Conservation (phyloP, 192 early-diverging fungal genomes). For the Coemansia sp. region DNA sequence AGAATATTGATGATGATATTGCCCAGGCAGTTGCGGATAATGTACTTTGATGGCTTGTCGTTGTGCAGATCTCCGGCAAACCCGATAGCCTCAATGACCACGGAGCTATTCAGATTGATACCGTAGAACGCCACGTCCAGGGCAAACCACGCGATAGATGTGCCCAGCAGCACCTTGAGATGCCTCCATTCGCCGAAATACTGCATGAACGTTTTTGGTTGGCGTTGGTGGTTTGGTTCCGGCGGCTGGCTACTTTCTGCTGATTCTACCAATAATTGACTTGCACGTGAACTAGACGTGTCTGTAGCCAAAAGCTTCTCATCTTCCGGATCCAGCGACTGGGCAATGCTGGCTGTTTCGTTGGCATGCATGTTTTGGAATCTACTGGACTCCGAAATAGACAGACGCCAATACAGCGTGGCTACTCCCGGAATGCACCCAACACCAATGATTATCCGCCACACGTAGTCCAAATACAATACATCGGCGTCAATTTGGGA, state of each 20-base stretch:
- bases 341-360: slow-evolving; percentile 27
- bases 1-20: slow-evolving; percentile 87
- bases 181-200: slow-evolving; percentile 58
- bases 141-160: slow-evolving; percentile 73
- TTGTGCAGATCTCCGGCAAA: slow-evolving; percentile 50
- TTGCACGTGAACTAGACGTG: slow-evolving; percentile 7
- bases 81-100: slow-evolving; percentile 70
- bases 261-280: not conserved
- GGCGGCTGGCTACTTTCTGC: not conserved
- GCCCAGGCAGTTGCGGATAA: slow-evolving; percentile 74
- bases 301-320: slow-evolving; percentile 37
- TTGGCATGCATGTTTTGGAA: slow-evolving; percentile 46
- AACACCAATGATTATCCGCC: slow-evolving; percentile 85
- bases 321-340: slow-evolving; percentile 31
- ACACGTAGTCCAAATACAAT: slow-evolving; percentile 79
- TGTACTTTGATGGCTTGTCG: slow-evolving; percentile 28
- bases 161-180: slow-evolving; percentile 74
- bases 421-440: slow-evolving; percentile 78
- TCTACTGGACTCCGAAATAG: slow-evolving; percentile 75
- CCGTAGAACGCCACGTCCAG: slow-evolving; percentile 83
- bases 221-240: slow-evolving; percentile 4
- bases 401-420: slow-evolving; percentile 89
- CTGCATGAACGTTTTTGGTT: slow-evolving; percentile 54
- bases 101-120: slow-evolving; percentile 75
- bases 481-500: slow-evolving; percentile 61